Percentiles rank a stretch among this genome's conserved stretches.
phyloP scores from a whole-genome alignment of 78 protist species.

The Dictyostelium brefeldianum region DNA sequence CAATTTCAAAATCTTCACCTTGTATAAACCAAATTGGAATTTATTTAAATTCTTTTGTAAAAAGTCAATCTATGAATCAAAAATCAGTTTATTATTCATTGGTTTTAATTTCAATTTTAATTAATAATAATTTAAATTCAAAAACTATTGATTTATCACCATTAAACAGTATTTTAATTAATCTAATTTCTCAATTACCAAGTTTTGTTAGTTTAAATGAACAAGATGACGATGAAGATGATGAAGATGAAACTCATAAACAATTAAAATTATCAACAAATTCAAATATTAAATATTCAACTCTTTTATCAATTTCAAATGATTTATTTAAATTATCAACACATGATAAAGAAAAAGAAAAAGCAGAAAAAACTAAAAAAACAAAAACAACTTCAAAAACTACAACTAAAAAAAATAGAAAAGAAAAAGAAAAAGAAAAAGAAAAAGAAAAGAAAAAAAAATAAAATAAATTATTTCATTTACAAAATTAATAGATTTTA shows the following conservation, averaged over 20 bases:
- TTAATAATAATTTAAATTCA: slow-evolving; percentile 15
- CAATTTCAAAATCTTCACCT: slow-evolving; percentile 1
- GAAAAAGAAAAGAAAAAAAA: background rate
- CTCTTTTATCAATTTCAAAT: background rate
- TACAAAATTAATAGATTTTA: background rate
- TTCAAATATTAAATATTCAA: slow-evolving; percentile 9
- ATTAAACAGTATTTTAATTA: slow-evolving; percentile 54
- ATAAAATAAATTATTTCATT: background rate
- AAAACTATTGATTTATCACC: slow-evolving; percentile 33
- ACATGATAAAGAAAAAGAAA: background rate
- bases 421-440: slow-evolving; percentile 15
- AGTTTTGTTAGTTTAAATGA: background rate
- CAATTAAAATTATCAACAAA: slow-evolving; percentile 1
- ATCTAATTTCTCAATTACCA: slow-evolving; percentile 57
- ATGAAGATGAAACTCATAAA: background rate
- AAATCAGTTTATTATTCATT: slow-evolving; percentile 39
- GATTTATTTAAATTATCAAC: background rate
- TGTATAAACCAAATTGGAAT: slow-evolving; percentile 4
- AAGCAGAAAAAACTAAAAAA: background rate
- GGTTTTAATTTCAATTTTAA: slow-evolving; percentile 45
- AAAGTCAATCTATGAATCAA: slow-evolving; percentile 26
- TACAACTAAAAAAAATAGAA: background rate
- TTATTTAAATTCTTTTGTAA: slow-evolving; percentile 6
- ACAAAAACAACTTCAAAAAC: background rate
- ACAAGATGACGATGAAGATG: slow-evolving; percentile 5